Base-by-base conservation (phyloP, 495 filamentous ascomycete species). In the Aspergillus sclerotioniger region DNA sequence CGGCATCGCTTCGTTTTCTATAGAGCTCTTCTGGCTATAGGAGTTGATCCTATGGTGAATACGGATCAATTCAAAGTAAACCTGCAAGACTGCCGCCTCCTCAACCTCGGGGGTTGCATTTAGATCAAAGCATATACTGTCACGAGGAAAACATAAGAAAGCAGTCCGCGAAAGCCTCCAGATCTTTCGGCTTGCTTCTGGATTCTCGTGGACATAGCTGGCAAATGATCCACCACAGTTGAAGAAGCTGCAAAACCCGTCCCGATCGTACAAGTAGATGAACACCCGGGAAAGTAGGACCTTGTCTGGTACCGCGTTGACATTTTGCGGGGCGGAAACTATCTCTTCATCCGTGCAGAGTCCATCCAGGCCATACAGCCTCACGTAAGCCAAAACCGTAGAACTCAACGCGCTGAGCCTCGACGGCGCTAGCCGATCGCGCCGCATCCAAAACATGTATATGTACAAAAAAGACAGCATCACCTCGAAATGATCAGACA, bases 391-490 rank as follows among this genome's bases (percentile, higher is more conserved):
- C 10, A 51, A n/a, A 5, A 58, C 54, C 0, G 45, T 19, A 17
- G 37, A 19, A 17, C 59, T 62, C 44, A 62, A 20, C 12, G 47
- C 55, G 12, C 29, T 20, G 16, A 62, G 51, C 25, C 41, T 62
- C 9, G 15, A 35, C 19, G 51, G 35, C 15, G 31, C 51, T 0
- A 57, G 51, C 4, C 29, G 25, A 19, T 58, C 56, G 0, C 56
- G 20, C 51, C 60, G 45, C 60, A 62, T 62, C 60, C 55, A 56
- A 17, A 62, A 62, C 55, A 62, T 58, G 28, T 51, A 62, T 29
- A 58, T 54, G 31, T 62, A 62, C 12, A 62, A 32, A 19, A 55
- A 62, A 3, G 60, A 62, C 3, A 62, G 54, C 51, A 62, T 25
- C 35, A 52, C 51, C 20, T 49, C 33, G n/a, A 58, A 5, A 48